These are phyloP conservation scores for Inga leiocalycina DNA, from an alignment of 306 rosid species.

Conservation along the genomic window DNA sequence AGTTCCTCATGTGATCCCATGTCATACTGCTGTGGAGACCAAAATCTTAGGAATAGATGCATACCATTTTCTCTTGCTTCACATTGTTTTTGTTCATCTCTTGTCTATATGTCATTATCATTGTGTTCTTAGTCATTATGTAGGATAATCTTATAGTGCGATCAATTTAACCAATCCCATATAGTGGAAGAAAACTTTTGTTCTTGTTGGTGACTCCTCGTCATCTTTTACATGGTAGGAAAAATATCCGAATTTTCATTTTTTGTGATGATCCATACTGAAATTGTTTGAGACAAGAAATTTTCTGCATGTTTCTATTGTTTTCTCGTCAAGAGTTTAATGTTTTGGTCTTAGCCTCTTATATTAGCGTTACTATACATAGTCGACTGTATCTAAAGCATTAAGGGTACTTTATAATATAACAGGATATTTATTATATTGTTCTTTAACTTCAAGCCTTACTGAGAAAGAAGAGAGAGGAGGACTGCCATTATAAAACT, in stretches of 20 bases:
- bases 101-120: neutral
- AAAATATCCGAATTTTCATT: neutral
- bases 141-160: neutral
- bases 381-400: neutral
- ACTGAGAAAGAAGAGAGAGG: neutral
- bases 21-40: neutral
- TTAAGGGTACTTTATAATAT: slow-evolving; percentile 10
- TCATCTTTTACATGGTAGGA: neutral
- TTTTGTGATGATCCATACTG: slow-evolving; percentile 14
- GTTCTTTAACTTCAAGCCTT: neutral
- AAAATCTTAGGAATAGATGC: neutral
- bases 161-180: neutral
- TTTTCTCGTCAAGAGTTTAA: neutral
- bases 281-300: neutral
- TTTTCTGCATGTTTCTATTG: neutral
- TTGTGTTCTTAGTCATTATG: neutral
- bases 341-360: slow-evolving; percentile 1
- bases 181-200: neutral
- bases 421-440: slow-evolving; percentile 8
- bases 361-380: neutral
- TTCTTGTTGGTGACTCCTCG: neutral
- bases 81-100: neutral
- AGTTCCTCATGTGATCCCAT: neutral
- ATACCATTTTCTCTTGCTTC: neutral
- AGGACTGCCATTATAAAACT: neutral